Conservation (phyloP, 768 basidiomycete genomes). For the Xerocomellus dryophilus region DNA sequence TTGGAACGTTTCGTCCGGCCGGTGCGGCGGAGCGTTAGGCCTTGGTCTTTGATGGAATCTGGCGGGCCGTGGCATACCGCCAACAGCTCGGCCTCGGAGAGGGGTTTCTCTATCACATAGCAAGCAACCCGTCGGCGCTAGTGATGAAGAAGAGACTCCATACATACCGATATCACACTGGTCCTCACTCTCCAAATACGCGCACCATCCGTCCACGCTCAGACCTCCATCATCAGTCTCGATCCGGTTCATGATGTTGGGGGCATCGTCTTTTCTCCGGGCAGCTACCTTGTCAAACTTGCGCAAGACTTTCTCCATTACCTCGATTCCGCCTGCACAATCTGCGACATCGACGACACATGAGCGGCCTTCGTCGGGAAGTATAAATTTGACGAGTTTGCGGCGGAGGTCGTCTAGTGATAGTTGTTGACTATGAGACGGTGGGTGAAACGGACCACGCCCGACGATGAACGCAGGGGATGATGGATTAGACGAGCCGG, state of each 20-base stretch:
- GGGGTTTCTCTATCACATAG: conserved; percentile 54
- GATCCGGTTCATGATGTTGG: conserved; percentile 49
- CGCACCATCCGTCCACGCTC: conserved; percentile 86
- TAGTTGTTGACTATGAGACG: conserved; percentile 40
- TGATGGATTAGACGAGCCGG: conserved; percentile 36
- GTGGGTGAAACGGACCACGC: conserved; percentile 55
- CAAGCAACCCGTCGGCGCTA: background rate
- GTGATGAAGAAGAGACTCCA: background rate
- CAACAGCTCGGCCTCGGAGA: conserved; percentile 79
- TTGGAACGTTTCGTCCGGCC: conserved; percentile 40
- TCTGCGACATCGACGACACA: conserved; percentile 79
- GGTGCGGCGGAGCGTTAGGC: conserved; percentile 68
- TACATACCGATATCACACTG: conserved; percentile 51
- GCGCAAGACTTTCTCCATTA: conserved; percentile 83
- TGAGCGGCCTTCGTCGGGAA: conserved; percentile 77
- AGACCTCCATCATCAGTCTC: conserved; percentile 73
- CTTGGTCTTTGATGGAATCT: conserved; percentile 75
- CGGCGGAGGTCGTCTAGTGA: conserved; percentile 77
- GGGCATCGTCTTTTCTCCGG: conserved; percentile 42
- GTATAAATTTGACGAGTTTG: conserved; percentile 83
- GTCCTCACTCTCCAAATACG: conserved; percentile 64
- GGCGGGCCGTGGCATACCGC: conserved; percentile 79
- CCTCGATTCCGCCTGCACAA: conserved; percentile 78
- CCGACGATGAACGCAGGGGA: conserved; percentile 58
- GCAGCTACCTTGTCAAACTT: conserved; percentile 74